Evolutionary conservation across 2,329 filamentous ascomycete genomes (phyloP).

Genomic region (Penicillium hesseltinei): DNA sequence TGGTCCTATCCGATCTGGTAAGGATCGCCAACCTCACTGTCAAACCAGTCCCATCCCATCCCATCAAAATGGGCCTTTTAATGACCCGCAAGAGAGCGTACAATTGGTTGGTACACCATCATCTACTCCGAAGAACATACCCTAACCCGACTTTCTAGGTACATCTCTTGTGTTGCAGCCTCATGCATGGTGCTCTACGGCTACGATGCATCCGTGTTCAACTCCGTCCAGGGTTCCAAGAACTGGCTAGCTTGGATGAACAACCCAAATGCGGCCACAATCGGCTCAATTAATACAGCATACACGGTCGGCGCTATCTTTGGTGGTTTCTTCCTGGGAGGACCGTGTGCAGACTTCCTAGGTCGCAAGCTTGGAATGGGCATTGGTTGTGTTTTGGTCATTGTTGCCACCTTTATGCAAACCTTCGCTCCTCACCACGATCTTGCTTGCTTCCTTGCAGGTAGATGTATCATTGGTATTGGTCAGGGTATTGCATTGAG

Average conservation of each 20-base stretch:
- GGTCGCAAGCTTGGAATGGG: slow-evolving; percentile 66
- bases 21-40: neutral
- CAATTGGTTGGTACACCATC: slow-evolving; percentile 27
- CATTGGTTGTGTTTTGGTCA: slow-evolving; percentile 62
- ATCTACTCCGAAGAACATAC: neutral
- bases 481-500: slow-evolving; percentile 67
- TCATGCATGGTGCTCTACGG: slow-evolving; percentile 74
- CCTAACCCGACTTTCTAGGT: slow-evolving; percentile 42
- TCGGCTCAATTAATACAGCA: slow-evolving; percentile 63
- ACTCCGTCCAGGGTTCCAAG: slow-evolving; percentile 65
- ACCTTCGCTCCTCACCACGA: slow-evolving; percentile 61
- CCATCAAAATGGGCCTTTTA: slow-evolving; percentile 20
- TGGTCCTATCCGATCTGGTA: neutral
- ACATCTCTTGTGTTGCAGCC: slow-evolving; percentile 67
- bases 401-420: slow-evolving; percentile 68
- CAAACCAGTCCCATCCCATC: neutral
- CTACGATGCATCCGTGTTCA: slow-evolving; percentile 72
- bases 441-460: slow-evolving; percentile 66
- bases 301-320: slow-evolving; percentile 71
- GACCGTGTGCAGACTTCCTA: slow-evolving; percentile 60
- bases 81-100: slow-evolving; percentile 32
- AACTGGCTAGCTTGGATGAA: slow-evolving; percentile 67
- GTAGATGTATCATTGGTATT: slow-evolving; percentile 66
- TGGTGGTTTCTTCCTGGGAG: slow-evolving; percentile 67
- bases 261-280: slow-evolving; percentile 41